These are phyloP conservation scores for Allantophomopsis lycopodina DNA, from an alignment of 2,329 filamentous ascomycete genomes.

Conservation along the genomic window DNA sequence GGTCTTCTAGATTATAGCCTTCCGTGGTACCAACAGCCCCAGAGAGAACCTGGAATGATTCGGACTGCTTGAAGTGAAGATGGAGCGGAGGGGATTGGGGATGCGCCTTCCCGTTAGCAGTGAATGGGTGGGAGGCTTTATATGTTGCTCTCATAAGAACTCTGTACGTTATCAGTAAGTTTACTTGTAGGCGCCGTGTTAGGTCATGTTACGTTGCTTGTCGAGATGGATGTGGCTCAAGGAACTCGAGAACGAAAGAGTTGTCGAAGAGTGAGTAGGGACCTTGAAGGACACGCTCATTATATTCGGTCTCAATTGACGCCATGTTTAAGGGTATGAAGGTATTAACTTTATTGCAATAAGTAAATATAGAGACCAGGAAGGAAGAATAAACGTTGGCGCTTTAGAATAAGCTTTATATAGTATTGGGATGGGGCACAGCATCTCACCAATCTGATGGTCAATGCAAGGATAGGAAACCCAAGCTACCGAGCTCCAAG, in stretches of 20 bases:
- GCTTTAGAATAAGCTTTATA: no score
- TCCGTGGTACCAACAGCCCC: neutral
- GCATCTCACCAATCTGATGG: no score
- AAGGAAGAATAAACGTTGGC: no score
- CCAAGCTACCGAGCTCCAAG: no score
- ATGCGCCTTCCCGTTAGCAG: neutral
- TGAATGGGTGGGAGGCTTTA: neutral
- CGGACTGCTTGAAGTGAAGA: slow-evolving; percentile 1
- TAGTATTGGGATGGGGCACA: no score
- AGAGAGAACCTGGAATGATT: neutral
- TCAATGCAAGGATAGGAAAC: no score
- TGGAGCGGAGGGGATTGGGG: slow-evolving; percentile 1
- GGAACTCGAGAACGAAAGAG: slow-evolving; percentile 1
- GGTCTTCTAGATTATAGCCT: neutral
- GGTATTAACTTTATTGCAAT: no score
- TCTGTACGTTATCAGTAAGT: neutral
- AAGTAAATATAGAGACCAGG: no score
- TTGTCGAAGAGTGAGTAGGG: neutral
- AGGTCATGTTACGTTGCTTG: neutral
- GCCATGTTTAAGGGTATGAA: no score
- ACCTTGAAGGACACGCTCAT: slow-evolving; percentile 1
- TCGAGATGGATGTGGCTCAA: slow-evolving; percentile 1
- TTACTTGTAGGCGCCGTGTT: no score
- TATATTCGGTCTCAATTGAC: no score
- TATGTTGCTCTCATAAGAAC: slow-evolving; percentile 1